These are phyloP conservation scores for Nowakowskiella sp. DNA, from an alignment of 192 early-diverging fungal genomes.

Conservation along the genomic window DNA sequence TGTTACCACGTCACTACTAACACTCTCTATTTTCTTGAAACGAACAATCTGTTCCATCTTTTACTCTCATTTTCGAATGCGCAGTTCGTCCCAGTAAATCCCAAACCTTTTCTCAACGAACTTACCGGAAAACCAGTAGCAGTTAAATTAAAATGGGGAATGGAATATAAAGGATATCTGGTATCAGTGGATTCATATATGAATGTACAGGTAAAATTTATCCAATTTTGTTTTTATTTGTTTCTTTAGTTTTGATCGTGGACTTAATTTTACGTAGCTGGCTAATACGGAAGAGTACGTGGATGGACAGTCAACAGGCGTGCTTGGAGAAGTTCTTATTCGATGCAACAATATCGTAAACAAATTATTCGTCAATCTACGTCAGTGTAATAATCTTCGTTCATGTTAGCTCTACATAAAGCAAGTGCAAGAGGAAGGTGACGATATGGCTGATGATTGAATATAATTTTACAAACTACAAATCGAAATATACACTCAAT, in stretches of 20 bases:
- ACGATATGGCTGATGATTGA: too few relatives aligned
- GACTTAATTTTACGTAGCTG: constrained; percentile 49
- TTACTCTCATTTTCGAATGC: too few relatives aligned
- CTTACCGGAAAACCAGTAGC: constrained; percentile 88
- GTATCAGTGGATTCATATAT: constrained; percentile 92
- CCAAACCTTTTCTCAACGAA: constrained; percentile 90
- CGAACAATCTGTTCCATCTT: too few relatives aligned
- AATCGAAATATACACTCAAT: too few relatives aligned
- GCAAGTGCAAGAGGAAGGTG: too few relatives aligned
- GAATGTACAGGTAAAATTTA: constrained; percentile 75
- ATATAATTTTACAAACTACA: too few relatives aligned
- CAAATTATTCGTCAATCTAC: too few relatives aligned
- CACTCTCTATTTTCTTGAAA: too few relatives aligned
- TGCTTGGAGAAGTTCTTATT: constrained; percentile 88
- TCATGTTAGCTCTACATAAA: too few relatives aligned
- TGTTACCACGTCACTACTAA: too few relatives aligned
- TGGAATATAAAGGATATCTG: constrained; percentile 92
- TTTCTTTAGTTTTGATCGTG: constrained; percentile 11
- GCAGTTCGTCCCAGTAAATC: constrained; percentile 92
- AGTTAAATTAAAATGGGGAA: constrained; percentile 96
- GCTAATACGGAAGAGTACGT: constrained; percentile 91
- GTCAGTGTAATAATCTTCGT: too few relatives aligned
- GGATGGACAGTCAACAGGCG: constrained; percentile 81
- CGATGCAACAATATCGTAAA: too few relatives aligned
- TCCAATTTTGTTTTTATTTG: neutral